Base-by-base conservation (phyloP, 1,284 basidiomycete species). In the Agroathelia rolfsii region DNA sequence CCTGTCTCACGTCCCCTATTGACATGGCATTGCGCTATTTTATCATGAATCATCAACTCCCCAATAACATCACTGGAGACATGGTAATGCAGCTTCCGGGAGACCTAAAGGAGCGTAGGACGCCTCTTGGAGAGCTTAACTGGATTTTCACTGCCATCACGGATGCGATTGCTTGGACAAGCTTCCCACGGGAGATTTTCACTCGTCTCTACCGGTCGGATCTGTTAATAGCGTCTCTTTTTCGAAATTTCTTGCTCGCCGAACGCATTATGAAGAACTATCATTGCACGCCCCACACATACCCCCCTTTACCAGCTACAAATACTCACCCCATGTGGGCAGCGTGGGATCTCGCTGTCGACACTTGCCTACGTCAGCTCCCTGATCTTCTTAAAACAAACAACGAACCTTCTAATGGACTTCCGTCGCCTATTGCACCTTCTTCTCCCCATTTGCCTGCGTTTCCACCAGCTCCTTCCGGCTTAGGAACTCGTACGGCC, bases 71-170 rank as follows among this genome's bases (percentile, higher is more conserved):
- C 45, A 84, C 81, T 2, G 70, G 83, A 19, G 92, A 97, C 49
- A 88, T 93, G 80, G 85, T 95, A 23, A 81, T 92, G 72, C 85
- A 93, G 51, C 76, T 98, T 12, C 95, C 94, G 1, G 94, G 95
- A 4, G 90, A 96, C 48, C 71, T 98, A 40, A 96, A 96, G 56
- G 94, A 98, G 51, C 73, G 94, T 20, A 73, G 92, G 15, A 97
- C 95, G 3, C 94, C 94, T 1, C 68, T 98, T 2, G 94, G 94
- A 33, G 94, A 98, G 58, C 75, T 98, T 17, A 96, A 96, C 56
- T 98, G 95, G 94, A 97, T 98, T 46, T 97, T 98, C 60, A 97
- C 90, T 2, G 90, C 94, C 24, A 90, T 98, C 42, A 98, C 94
- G 11, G 94, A 98, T 58, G 97, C 94, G 6, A 97, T 98, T 42